Percentiles rank a stretch among this genome's conserved stretches.
Conservation (phyloP, 805 yeast genomes). For the Sungouiella thailandica region DNA sequence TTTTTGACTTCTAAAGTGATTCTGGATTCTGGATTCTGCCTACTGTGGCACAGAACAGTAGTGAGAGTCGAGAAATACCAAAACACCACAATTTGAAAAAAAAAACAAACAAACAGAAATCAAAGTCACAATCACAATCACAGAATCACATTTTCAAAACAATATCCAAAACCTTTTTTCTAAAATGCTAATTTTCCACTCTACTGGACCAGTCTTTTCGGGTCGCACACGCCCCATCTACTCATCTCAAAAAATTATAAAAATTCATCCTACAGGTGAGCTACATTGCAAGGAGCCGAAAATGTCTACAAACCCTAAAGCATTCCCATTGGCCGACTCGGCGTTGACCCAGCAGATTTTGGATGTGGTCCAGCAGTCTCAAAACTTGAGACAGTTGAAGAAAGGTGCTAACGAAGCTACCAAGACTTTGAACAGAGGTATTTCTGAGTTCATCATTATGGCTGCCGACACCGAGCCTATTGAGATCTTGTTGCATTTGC, state of each 20-base stretch:
- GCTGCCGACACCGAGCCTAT: constrained; percentile 99
- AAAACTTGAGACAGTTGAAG: constrained; percentile 96
- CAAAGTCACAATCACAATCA: too few species aligned
- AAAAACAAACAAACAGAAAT: too few species aligned
- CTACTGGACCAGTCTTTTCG: too few species aligned
- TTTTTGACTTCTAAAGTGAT: too few species aligned
- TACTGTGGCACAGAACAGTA: too few species aligned
- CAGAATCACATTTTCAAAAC: too few species aligned
- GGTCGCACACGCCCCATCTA: background rate
- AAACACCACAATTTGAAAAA: too few species aligned
- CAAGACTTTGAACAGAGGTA: constrained; percentile 98
- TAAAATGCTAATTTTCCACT: too few species aligned
- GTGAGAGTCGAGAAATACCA: too few species aligned
- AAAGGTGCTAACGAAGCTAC: constrained; percentile 99
- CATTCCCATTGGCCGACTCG: constrained; percentile 98
- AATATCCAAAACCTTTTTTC: too few species aligned
- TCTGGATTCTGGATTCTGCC: too few species aligned
- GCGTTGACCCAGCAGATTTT: constrained; percentile 93
- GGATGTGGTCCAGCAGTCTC: constrained; percentile 97
- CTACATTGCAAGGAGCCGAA: constrained; percentile 28
- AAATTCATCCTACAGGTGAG: constrained; percentile 18
- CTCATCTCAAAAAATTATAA: background rate
- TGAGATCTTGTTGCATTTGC: constrained; percentile 95
- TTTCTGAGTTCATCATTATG: constrained; percentile 97
- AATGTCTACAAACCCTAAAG: constrained; percentile 93